A percentile compares a stretch with the other conserved stretches of the same genome.
Conservation (phyloP, 805 yeast genomes). For the Saturnispora silvae region DNA sequence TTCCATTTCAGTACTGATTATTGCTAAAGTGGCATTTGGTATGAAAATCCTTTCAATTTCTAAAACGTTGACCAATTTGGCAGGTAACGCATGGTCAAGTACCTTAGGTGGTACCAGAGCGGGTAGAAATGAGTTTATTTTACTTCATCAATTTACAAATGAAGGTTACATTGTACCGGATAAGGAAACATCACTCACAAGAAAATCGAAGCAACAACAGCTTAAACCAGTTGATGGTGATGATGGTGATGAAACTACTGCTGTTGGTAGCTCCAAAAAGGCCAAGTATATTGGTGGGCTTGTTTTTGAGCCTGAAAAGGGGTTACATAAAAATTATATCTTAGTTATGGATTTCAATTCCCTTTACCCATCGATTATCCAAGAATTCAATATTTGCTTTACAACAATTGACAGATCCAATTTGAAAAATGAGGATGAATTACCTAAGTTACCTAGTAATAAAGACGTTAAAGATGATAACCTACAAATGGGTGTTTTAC, state of each 20-base stretch:
- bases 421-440: slow-evolving; percentile 41
- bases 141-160: slow-evolving; percentile 81
- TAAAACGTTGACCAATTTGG: slow-evolving; percentile 81
- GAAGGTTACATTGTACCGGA: slow-evolving; percentile 84
- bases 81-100: slow-evolving; percentile 96
- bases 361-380: slow-evolving; percentile 92
- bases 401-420: slow-evolving; percentile 74
- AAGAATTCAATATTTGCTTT: slow-evolving; percentile 93
- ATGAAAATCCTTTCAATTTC: slow-evolving; percentile 82
- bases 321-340: slow-evolving; percentile 78
- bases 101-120: slow-evolving; percentile 93
- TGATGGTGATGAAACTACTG: slow-evolving; percentile 23
- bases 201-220: slow-evolving; percentile 16
- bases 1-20: slow-evolving; percentile 51
- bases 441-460: slow-evolving; percentile 59
- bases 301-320: slow-evolving; percentile 94
- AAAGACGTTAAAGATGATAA: too few relatives aligned
- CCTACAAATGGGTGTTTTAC: slow-evolving; percentile 79
- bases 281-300: slow-evolving; percentile 38
- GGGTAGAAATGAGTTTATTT: slow-evolving; percentile 87
- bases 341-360: slow-evolving; percentile 98
- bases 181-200: slow-evolving; percentile 27
- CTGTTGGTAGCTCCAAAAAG: slow-evolving; percentile 32
- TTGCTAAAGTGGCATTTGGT: slow-evolving; percentile 70
- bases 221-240: slow-evolving; percentile 8